Conservation (phyloP, 2,329 filamentous ascomycete genomes). For the Xylaria hypoxylon region DNA sequence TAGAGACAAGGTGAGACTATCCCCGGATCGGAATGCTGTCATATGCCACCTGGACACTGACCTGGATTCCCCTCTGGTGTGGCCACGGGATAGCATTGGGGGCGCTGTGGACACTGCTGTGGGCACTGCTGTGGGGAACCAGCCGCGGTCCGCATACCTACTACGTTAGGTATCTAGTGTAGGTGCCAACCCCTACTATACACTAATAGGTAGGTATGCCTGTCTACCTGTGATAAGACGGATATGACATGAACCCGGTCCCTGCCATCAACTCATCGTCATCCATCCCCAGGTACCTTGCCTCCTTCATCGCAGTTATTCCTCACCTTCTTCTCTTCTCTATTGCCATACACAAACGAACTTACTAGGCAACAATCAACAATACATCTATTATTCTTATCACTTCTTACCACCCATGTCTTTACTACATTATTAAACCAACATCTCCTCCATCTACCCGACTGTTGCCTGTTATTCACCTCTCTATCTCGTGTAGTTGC, state of each 20-base stretch:
- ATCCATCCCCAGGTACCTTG: slow-evolving; percentile 24
- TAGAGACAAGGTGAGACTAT: background rate
- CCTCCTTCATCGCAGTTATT: background rate
- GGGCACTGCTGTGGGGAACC: slow-evolving; percentile 26
- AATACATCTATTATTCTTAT: background rate
- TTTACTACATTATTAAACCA: slow-evolving; percentile 9
- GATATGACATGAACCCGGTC: slow-evolving; percentile 13
- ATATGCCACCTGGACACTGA: slow-evolving; percentile 22
- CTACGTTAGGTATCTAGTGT: background rate
- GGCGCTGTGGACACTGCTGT: background rate
- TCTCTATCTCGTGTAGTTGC: slow-evolving; percentile 5
- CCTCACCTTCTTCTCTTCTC: slow-evolving; percentile 6
- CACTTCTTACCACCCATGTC: background rate
- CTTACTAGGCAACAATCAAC: slow-evolving; percentile 25
- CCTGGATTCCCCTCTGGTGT: background rate
- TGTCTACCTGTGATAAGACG: too few relatives aligned
- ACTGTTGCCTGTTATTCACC: background rate
- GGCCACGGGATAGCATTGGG: slow-evolving; percentile 30
- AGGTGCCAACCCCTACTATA: slow-evolving; percentile 1
- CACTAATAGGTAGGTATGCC: too few relatives aligned
- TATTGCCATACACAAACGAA: slow-evolving; percentile 3
- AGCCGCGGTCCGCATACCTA: slow-evolving; percentile 1
- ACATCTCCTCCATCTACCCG: background rate
- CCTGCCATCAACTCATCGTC: slow-evolving; percentile 31
- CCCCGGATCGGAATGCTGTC: slow-evolving; percentile 28